Conservation (phyloP, 108 stramenopile species). For the Stephanodiscus minutulus region DNA sequence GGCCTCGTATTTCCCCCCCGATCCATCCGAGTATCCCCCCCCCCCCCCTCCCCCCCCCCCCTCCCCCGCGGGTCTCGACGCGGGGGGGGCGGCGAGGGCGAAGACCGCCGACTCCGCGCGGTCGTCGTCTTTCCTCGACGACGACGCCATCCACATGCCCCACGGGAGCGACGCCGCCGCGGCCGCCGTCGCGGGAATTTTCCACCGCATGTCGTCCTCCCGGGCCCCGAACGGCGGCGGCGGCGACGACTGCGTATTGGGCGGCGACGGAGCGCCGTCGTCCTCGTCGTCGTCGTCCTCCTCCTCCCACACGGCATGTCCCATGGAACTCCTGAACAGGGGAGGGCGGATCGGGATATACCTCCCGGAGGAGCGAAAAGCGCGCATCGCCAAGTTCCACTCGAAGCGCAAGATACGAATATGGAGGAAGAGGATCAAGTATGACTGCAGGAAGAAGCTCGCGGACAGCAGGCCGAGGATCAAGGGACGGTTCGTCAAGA, state of each 20-base stretch:
- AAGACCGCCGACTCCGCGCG: neutral
- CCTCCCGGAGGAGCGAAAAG: constrained; percentile 89
- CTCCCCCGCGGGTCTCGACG: no score
- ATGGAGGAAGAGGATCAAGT: constrained; percentile 99
- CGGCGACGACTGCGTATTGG: neutral
- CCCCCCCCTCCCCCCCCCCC: neutral
- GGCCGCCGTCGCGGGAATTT: constrained; percentile 46
- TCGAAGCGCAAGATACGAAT: constrained; percentile 93
- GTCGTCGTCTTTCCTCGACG: neutral
- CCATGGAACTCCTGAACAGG: constrained; percentile 86
- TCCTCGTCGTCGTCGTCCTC: constrained; percentile 13
- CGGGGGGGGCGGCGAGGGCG: no score
- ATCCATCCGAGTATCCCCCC: no score
- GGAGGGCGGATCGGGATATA: constrained; percentile 94
- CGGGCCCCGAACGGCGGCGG: constrained; percentile 4
- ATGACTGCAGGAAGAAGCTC: constrained; percentile 98
- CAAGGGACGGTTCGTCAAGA: constrained; percentile 97
- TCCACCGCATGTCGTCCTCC: neutral
- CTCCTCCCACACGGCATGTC: constrained; percentile 57
- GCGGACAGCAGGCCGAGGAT: constrained; percentile 98
- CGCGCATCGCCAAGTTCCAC: constrained; percentile 95
- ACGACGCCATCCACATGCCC: constrained; percentile 55
- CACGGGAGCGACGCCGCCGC: constrained; percentile 56
- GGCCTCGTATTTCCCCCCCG: no score
- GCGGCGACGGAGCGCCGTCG: neutral